These are phyloP conservation scores for Oidiodendron maius DNA, from an alignment of 495 filamentous ascomycete species.

Conservation along the genomic window DNA sequence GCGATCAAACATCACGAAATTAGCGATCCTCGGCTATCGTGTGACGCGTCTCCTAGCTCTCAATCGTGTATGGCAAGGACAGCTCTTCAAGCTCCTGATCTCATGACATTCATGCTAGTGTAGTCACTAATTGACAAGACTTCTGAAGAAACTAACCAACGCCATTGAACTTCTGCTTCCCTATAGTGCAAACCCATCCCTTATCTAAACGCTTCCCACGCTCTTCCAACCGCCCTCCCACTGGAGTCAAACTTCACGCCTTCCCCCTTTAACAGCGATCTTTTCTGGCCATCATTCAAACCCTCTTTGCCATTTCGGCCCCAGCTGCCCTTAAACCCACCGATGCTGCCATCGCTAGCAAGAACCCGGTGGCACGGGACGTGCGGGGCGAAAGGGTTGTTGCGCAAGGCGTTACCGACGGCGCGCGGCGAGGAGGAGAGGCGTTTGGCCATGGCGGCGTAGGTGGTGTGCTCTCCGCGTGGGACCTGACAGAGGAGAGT, in stretches of 20 bases:
- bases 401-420: constrained; percentile 71
- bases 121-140: no score
- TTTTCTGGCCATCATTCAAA: constrained; percentile 40
- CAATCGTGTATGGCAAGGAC: no score
- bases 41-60: no score
- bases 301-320: constrained; percentile 26
- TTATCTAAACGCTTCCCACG: constrained; percentile 16
- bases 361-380: constrained; percentile 52
- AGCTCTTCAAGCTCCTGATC: no score
- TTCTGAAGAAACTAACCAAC: no score
- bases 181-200: no score
- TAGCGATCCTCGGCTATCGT: no score
- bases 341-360: constrained; percentile 36
- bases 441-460: constrained; percentile 60
- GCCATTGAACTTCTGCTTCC: no score
- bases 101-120: no score
- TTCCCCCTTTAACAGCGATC: constrained; percentile 36
- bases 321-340: constrained; percentile 50
- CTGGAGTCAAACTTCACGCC: constrained; percentile 41
- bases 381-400: constrained; percentile 65
- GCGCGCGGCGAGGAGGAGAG: constrained; percentile 69
- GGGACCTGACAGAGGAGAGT: constrained; percentile 63
- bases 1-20: no score
- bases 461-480: constrained; percentile 63
- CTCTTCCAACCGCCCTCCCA: constrained; percentile 21